phyloP scores from a whole-genome alignment of 805 yeast genomes.

The Tetrapisispora namnaoensis region DNA sequence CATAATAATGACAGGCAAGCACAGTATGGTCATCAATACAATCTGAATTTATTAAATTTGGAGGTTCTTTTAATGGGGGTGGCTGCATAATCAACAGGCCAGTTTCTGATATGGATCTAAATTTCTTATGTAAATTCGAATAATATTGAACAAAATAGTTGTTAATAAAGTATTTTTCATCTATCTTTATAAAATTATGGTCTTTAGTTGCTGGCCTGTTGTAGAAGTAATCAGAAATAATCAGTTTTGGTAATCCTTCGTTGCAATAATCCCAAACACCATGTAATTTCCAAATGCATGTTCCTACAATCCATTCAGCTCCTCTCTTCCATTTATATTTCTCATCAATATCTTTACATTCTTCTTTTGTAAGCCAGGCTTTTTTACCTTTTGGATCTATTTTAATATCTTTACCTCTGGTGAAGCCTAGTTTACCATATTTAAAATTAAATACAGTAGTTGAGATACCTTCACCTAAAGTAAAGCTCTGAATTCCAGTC shows the following conservation, averaged over 20 bases:
- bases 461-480: conserved; percentile 69
- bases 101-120: conserved; percentile 38
- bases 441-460: conserved; percentile 60
- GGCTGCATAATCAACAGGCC: conserved; percentile 63
- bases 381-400: conserved; percentile 58
- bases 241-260: conserved; percentile 23
- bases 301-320: conserved; percentile 57
- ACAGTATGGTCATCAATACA: conserved; percentile 57
- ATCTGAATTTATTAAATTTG: conserved; percentile 40
- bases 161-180: conserved; percentile 51
- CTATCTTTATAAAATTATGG: conserved; percentile 25
- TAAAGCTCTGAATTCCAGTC: conserved; percentile 62
- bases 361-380: conserved; percentile 57
- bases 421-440: conserved; percentile 70
- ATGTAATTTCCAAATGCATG: conserved; percentile 72
- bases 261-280: conserved; percentile 59
- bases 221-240: conserved; percentile 44
- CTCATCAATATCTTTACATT: conserved; percentile 37
- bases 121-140: conserved; percentile 36
- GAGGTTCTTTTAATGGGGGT: conserved; percentile 74
- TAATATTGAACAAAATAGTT: conserved; percentile 56
- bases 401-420: conserved; percentile 42
- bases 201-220: conserved; percentile 1
- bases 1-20: conserved; percentile 86
- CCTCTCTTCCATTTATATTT: conserved; percentile 65